A percentile compares a stretch with the other conserved stretches of the same genome.
Conservation (phyloP, 257 asterid species). For the Solanum bulbocastanum region DNA sequence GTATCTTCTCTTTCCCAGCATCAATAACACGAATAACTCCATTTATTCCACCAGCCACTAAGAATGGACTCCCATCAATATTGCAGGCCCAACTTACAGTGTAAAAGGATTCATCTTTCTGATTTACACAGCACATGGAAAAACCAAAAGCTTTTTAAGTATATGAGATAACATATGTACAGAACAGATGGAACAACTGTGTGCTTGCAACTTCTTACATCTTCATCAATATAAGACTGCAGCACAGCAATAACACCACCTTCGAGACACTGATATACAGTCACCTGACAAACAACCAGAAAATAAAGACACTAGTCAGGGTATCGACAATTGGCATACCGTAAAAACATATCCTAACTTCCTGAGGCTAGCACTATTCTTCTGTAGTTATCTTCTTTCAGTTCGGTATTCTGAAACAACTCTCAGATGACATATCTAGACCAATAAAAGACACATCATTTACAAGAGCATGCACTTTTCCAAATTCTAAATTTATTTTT, state of each 20-base stretch:
- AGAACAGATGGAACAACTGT: not conserved
- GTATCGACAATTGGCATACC: not conserved
- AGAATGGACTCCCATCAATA: slow-evolving; percentile 64
- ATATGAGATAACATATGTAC: not conserved
- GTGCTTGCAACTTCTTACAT: slow-evolving; percentile 38
- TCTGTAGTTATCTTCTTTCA: not conserved
- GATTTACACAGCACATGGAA: slow-evolving; percentile 36
- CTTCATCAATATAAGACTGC: slow-evolving; percentile 96
- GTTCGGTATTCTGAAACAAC: not conserved
- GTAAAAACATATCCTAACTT: not conserved
- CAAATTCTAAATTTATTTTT: not conserved
- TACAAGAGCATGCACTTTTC: not conserved
- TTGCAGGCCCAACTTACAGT: slow-evolving; percentile 98
- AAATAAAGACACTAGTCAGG: not conserved
- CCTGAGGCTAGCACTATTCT: not conserved
- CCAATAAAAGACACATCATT: not conserved
- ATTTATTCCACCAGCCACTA: slow-evolving; percentile 90
- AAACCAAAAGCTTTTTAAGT: slow-evolving; percentile 21
- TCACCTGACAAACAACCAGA: slow-evolving; percentile 44
- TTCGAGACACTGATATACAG: slow-evolving; percentile 83
- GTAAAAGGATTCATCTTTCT: slow-evolving; percentile 97
- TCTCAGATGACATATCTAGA: not conserved
- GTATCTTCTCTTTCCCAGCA: slow-evolving; percentile 80
- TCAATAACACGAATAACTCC: slow-evolving; percentile 86
- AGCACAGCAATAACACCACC: slow-evolving; percentile 92